Percentiles rank a stretch among this genome's conserved stretches.
phyloP scores from a whole-genome alignment of 495 filamentous ascomycete genomes.

The Tetracladium marchalianum region DNA sequence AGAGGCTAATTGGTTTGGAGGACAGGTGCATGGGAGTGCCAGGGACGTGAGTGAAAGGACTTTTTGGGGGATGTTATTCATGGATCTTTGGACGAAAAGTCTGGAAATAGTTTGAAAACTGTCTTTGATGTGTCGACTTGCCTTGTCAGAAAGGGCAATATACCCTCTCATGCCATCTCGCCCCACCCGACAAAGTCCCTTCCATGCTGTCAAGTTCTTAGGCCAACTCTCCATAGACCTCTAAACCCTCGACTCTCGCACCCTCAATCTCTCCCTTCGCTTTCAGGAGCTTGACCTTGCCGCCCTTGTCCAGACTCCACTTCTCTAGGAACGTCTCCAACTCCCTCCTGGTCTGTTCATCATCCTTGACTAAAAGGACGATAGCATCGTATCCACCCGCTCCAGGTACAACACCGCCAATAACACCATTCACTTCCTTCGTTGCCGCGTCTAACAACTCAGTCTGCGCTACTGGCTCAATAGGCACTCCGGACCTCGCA shows the following conservation, averaged over 20 bases:
- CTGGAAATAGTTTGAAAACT: too few species aligned
- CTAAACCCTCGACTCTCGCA: conserved; percentile 51
- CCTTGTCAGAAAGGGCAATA: too few species aligned
- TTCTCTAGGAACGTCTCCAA: conserved; percentile 51
- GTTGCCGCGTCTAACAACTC: conserved; percentile 63
- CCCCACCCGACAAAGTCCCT: background rate
- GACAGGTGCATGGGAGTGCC: too few species aligned
- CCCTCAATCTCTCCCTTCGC: conserved; percentile 87
- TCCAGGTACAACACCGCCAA: conserved; percentile 87
- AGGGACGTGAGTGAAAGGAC: too few species aligned
- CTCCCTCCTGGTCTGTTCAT: conserved; percentile 50
- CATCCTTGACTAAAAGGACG: conserved; percentile 68
- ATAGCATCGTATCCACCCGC: conserved; percentile 93
- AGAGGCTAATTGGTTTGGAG: too few species aligned
- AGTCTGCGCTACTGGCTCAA: conserved; percentile 84
- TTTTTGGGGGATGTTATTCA: too few species aligned
- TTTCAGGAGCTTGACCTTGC: conserved; percentile 64
- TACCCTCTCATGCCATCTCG: too few species aligned
- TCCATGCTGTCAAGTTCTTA: background rate
- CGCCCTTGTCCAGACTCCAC: conserved; percentile 59
- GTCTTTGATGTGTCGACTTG: too few species aligned
- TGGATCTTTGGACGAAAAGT: too few species aligned
- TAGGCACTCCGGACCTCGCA: conserved; percentile 61
- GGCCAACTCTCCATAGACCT: conserved; percentile 6
- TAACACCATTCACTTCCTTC: conserved; percentile 57